Evolutionary conservation across 495 filamentous ascomycete genomes (phyloP).

Genomic region (Xylaria palmicola): DNA sequence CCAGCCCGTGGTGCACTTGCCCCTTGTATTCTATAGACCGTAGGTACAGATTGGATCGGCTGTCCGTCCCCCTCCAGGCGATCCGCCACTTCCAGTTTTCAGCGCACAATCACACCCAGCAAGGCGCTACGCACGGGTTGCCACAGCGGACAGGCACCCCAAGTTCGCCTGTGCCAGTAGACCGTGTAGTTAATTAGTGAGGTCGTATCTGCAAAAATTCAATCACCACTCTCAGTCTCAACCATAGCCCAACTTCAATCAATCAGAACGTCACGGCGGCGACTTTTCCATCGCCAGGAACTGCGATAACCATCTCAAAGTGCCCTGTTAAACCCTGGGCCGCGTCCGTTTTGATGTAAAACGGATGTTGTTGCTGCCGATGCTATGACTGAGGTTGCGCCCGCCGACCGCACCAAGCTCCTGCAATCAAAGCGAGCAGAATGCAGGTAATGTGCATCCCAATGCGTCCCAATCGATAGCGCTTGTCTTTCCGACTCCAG

Average conservation of each 20-base stretch:
- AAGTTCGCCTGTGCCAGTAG: slow-evolving; percentile 3
- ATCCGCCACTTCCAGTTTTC: slow-evolving; percentile 1
- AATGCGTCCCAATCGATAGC: slow-evolving; percentile 38
- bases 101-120: slow-evolving; percentile 5
- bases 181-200: slow-evolving; percentile 12
- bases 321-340: slow-evolving; percentile 31
- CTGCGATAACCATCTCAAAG: slow-evolving; percentile 31
- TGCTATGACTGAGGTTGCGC: slow-evolving; percentile 60
- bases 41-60: background rate
- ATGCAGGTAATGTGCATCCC: slow-evolving; percentile 43
- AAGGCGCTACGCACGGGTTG: slow-evolving; percentile 2
- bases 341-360: slow-evolving; percentile 54
- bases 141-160: slow-evolving; percentile 11
- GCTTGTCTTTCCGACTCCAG: slow-evolving; percentile 46
- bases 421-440: slow-evolving; percentile 53
- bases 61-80: background rate
- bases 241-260: slow-evolving; percentile 26
- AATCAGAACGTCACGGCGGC: slow-evolving; percentile 50
- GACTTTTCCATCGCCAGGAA: slow-evolving; percentile 52
- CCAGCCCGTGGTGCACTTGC: too few species aligned
- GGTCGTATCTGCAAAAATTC: slow-evolving; percentile 22
- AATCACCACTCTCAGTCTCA: slow-evolving; percentile 15
- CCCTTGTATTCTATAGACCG: too few species aligned
- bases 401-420: slow-evolving; percentile 54
- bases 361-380: slow-evolving; percentile 58